These are phyloP conservation scores for Plasmopara halstedii DNA, from an alignment of 352 stramenopile species.

Conservation along the genomic window DNA sequence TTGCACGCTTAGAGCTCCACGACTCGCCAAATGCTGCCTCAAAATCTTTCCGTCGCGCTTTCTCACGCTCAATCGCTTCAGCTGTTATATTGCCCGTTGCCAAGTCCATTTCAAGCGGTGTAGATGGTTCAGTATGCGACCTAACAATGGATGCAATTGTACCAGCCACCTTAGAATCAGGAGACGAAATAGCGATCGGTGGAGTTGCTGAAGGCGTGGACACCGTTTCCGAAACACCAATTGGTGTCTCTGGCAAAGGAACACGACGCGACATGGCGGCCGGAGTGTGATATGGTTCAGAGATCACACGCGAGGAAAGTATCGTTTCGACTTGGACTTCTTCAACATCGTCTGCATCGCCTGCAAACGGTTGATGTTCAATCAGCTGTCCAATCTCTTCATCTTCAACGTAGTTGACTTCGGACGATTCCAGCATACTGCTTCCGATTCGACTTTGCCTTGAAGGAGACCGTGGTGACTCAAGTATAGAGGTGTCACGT, in stretches of 20 bases:
- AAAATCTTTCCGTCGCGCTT: constrained; percentile 69
- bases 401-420: constrained; percentile 69
- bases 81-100: constrained; percentile 49
- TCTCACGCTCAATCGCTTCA: constrained; percentile 76
- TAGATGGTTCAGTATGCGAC: constrained; percentile 6
- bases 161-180: constrained; percentile 10
- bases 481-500: constrained; percentile 17
- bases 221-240: constrained; percentile 41
- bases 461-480: constrained; percentile 53
- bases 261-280: constrained; percentile 12
- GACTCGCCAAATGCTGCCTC: constrained; percentile 92
- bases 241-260: constrained; percentile 58
- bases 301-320: constrained; percentile 2
- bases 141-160: neutral
- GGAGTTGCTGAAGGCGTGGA: constrained; percentile 43
- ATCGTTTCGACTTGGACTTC: constrained; percentile 9
- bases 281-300: constrained; percentile 15
- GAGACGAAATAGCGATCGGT: constrained; percentile 15
- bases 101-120: constrained; percentile 53
- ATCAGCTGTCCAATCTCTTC: constrained; percentile 73
- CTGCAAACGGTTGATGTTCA: constrained; percentile 48
- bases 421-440: constrained; percentile 31
- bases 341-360: constrained; percentile 26
- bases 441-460: constrained; percentile 26
- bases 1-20: constrained; percentile 91